phyloP scores from a whole-genome alignment of 306 rosid species.

The Abrus precatorius region DNA sequence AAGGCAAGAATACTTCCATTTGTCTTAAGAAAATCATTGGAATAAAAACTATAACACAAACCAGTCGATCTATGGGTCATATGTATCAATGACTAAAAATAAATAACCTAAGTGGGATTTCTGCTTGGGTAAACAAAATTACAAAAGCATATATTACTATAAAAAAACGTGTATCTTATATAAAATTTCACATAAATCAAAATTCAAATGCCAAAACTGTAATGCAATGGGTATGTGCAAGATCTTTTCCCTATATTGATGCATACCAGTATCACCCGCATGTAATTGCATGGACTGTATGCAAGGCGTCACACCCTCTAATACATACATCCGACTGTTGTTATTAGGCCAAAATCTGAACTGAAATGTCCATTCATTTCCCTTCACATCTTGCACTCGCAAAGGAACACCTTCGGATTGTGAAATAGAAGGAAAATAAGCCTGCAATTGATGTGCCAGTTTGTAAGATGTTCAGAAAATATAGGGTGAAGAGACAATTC shows the following conservation, averaged over 20 bases:
- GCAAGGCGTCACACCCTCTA: slow-evolving; percentile 99
- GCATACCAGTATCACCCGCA: slow-evolving; percentile 98
- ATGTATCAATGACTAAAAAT: background rate
- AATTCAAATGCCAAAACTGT: slow-evolving; percentile 7
- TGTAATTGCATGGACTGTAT: slow-evolving; percentile 89
- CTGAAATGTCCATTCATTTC: slow-evolving; percentile 97
- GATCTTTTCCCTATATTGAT: slow-evolving; percentile 39
- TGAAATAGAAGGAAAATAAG: slow-evolving; percentile 88
- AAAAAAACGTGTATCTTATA: background rate
- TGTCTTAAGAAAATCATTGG: slow-evolving; percentile 14
- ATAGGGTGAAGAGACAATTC: slow-evolving; percentile 20
- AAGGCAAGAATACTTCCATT: slow-evolving; percentile 12
- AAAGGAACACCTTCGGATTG: slow-evolving; percentile 98
- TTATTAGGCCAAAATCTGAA: slow-evolving; percentile 99
- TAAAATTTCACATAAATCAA: slow-evolving; percentile 9
- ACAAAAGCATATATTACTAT: background rate
- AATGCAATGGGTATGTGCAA: slow-evolving; percentile 26
- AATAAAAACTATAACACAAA: slow-evolving; percentile 8
- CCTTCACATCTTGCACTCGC: slow-evolving; percentile 89
- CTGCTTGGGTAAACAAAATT: background rate
- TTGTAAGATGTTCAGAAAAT: slow-evolving; percentile 42
- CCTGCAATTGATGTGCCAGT: slow-evolving; percentile 63
- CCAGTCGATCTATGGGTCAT: slow-evolving; percentile 3
- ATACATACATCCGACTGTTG: slow-evolving; percentile 98
- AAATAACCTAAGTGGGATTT: background rate